Percentiles rank a stretch among this genome's conserved stretches.
Evolutionary conservation across 169 alveolate genomes (phyloP).

Genomic region (Plasmodium gaboni): DNA sequence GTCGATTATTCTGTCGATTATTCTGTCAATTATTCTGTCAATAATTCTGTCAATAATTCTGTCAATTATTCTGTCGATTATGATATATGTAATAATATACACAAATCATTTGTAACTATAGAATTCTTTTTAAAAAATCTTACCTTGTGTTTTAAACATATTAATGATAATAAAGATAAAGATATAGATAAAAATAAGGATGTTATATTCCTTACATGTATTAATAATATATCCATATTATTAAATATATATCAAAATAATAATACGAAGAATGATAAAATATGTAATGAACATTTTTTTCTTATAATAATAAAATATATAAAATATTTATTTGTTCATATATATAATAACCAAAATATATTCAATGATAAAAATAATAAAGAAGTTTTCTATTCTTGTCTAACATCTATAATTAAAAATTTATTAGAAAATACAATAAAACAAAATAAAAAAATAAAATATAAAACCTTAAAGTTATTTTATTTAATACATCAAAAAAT

Average conservation of each 20-base stretch:
- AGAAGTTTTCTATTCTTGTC: slow-evolving; percentile 21
- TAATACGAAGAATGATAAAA: not conserved
- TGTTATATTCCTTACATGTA: slow-evolving; percentile 11
- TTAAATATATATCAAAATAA: slow-evolving; percentile 4
- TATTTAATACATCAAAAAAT: slow-evolving; percentile 27
- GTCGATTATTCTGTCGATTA: not conserved
- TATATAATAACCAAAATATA: not conserved
- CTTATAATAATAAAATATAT: slow-evolving; percentile 16
- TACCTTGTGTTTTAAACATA: slow-evolving; percentile 1
- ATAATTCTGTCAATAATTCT: not conserved
- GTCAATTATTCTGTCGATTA: not conserved
- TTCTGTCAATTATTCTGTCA: no score
- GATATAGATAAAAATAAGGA: not conserved
- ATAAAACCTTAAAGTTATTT: slow-evolving; percentile 26
- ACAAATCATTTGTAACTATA: slow-evolving; percentile 17
- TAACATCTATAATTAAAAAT: slow-evolving; percentile 14
- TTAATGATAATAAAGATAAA: not conserved
- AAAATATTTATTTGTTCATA: slow-evolving; percentile 7
- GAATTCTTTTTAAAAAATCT: slow-evolving; percentile 24
- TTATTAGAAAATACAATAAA: slow-evolving; percentile 26
- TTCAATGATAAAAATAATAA: slow-evolving; percentile 9
- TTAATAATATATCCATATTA: slow-evolving; percentile 27
- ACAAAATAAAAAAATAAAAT: slow-evolving; percentile 51
- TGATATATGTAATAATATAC: slow-evolving; percentile 26
- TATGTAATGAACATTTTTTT: slow-evolving; percentile 7